These are phyloP conservation scores for Pseudohyphozyma bogoriensis DNA, from an alignment of 768 basidiomycete genomes.

Conservation along the genomic window DNA sequence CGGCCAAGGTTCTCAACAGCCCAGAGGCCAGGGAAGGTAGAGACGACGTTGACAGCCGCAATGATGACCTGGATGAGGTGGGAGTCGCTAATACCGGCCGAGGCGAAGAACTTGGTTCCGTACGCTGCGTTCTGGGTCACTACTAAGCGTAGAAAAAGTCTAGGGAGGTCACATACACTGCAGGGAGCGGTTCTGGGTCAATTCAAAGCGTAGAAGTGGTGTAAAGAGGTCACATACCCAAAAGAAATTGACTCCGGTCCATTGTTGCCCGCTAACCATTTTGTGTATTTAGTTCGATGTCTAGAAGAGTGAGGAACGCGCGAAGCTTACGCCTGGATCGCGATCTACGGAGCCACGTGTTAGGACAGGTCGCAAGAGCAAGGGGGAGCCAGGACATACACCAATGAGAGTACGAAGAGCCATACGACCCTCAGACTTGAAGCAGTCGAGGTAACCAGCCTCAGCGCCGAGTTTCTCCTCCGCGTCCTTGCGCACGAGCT, in stretches of 20 bases:
- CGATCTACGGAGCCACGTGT: not conserved
- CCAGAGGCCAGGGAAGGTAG: slow-evolving; percentile 21
- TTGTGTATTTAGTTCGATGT: no score
- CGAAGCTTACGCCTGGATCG: not conserved
- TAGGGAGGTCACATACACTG: not conserved
- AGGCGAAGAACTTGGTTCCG: slow-evolving; percentile 26
- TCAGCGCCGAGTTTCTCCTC: slow-evolving; percentile 11
- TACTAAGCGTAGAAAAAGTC: not conserved
- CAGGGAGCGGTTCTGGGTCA: not conserved
- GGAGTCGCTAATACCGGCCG: slow-evolving; percentile 23
- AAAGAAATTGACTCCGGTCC: slow-evolving; percentile 22
- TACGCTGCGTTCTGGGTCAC: not conserved
- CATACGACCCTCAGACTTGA: slow-evolving; percentile 22
- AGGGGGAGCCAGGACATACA: not conserved
- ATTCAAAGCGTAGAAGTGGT: not conserved
- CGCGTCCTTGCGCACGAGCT: slow-evolving; percentile 11
- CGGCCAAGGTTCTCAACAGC: slow-evolving; percentile 22
- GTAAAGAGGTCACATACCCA: not conserved
- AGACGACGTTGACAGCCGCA: slow-evolving; percentile 15
- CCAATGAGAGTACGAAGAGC: slow-evolving; percentile 24
- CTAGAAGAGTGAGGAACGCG: no score
- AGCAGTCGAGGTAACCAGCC: slow-evolving; percentile 21
- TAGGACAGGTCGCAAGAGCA: not conserved
- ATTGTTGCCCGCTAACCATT: slow-evolving; percentile 29
- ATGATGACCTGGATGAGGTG: slow-evolving; percentile 27